Percentiles rank a stretch among this genome's conserved stretches.
Evolutionary conservation across 257 asterid species (phyloP).

Genomic region (Voacanga thouarsii): DNA sequence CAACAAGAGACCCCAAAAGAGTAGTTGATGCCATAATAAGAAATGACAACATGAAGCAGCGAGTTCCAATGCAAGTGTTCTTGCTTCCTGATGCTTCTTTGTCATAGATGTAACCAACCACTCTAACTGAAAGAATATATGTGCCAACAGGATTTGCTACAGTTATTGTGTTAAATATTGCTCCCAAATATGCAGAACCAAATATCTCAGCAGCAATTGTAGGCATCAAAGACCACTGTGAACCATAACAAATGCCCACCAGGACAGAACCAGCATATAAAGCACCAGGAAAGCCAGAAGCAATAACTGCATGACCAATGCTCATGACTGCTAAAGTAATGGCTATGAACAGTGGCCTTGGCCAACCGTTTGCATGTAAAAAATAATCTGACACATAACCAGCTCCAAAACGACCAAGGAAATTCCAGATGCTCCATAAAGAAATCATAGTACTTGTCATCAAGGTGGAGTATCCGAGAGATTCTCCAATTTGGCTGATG

Average conservation of each 20-base stretch:
- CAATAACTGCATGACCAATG: slow-evolving; percentile 62
- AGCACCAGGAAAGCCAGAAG: slow-evolving; percentile 61
- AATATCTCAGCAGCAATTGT: slow-evolving; percentile 72
- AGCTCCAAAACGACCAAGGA: slow-evolving; percentile 80
- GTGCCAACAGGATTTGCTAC: slow-evolving; percentile 77
- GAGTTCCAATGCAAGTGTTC: slow-evolving; percentile 57
- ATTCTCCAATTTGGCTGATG: slow-evolving; percentile 85
- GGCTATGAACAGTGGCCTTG: slow-evolving; percentile 66
- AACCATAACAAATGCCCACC: slow-evolving; percentile 82
- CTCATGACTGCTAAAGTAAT: slow-evolving; percentile 64
- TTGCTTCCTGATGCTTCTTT: slow-evolving; percentile 40
- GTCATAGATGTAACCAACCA: slow-evolving; percentile 72
- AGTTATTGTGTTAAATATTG: slow-evolving; percentile 79
- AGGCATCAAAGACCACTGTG: slow-evolving; percentile 97
- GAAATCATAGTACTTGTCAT: slow-evolving; percentile 67
- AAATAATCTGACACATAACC: slow-evolving; percentile 77
- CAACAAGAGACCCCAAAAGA: slow-evolving; percentile 61
- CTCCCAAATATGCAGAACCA: slow-evolving; percentile 67
- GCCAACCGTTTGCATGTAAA: slow-evolving; percentile 47
- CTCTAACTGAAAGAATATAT: slow-evolving; percentile 67
- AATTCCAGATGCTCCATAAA: slow-evolving; percentile 94
- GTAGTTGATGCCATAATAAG: slow-evolving; percentile 65
- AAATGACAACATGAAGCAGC: slow-evolving; percentile 66
- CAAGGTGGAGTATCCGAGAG: slow-evolving; percentile 62
- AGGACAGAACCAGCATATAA: slow-evolving; percentile 62